Percentiles rank a stretch among this genome's conserved stretches.
Conservation (phyloP, 345 rosid species). For the Kernera saxatilis region DNA sequence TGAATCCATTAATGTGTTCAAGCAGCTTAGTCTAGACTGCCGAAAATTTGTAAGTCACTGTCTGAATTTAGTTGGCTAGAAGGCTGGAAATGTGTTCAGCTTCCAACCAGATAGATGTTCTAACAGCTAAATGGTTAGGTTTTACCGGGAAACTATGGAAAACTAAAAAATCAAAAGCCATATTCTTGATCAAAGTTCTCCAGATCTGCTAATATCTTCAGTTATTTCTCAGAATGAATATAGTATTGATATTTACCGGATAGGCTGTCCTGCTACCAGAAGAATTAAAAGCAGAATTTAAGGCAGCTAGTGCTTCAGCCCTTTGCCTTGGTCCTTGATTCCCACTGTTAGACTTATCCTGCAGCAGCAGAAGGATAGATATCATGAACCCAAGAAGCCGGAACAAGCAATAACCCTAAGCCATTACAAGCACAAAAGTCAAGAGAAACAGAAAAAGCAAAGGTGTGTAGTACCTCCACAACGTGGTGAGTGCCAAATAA, state of each 20-base stretch:
- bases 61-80: background rate
- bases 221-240: background rate
- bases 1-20: background rate
- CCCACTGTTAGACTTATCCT: slow-evolving; percentile 47
- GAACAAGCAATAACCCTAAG: background rate
- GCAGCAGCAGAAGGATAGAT: slow-evolving; percentile 7
- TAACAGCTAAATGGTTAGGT: background rate
- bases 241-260: slow-evolving; percentile 35
- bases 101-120: background rate
- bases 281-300: slow-evolving; percentile 72
- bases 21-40: background rate
- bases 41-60: background rate
- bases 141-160: too few species aligned
- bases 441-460: background rate
- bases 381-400: background rate
- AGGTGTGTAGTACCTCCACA: slow-evolving; percentile 49
- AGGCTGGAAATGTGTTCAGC: background rate
- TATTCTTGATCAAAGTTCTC: background rate
- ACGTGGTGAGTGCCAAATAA: slow-evolving; percentile 73
- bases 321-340: slow-evolving; percentile 88
- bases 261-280: slow-evolving; percentile 46
- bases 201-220: background rate
- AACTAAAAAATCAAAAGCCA: background rate
- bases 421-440: background rate
- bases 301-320: slow-evolving; percentile 97